A percentile compares a stretch with the other conserved stretches of the same genome.
Evolutionary conservation across 441 rosid genomes (phyloP).

Genomic region (Syzygium malaccense): DNA sequence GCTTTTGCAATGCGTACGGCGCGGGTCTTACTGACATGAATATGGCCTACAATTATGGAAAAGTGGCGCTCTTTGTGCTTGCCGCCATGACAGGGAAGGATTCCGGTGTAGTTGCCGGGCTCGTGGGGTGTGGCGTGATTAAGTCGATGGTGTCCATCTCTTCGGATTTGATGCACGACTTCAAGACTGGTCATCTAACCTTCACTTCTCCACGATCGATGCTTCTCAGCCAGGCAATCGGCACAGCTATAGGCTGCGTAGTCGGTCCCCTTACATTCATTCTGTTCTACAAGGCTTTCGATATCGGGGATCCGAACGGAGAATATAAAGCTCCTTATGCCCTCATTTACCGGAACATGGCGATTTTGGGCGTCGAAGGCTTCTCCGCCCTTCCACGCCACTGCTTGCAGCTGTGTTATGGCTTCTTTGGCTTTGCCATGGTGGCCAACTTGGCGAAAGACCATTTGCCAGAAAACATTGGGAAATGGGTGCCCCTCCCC

Average conservation of each 20-base stretch:
- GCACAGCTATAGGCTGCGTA: conserved; percentile 79
- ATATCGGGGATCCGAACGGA: conserved; percentile 79
- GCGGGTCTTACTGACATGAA: conserved; percentile 95
- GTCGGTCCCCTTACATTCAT: conserved; percentile 81
- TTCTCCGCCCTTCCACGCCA: conserved; percentile 81
- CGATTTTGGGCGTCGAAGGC: conserved; percentile 84
- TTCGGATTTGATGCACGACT: conserved; percentile 91
- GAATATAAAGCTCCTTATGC: conserved; percentile 95
- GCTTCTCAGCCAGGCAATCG: conserved; percentile 78
- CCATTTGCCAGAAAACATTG: conserved; percentile 26
- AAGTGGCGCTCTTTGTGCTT: conserved; percentile 76
- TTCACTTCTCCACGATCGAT: conserved; percentile 86
- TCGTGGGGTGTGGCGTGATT: conserved; percentile 84
- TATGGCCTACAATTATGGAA: conserved; percentile 95
- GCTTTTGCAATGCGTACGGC: conserved; percentile 96
- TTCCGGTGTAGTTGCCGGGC: conserved; percentile 73
- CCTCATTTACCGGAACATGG: conserved; percentile 82
- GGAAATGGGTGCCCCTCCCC: conserved; percentile 80
- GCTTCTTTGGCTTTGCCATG: conserved; percentile 68
- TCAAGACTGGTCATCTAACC: conserved; percentile 85
- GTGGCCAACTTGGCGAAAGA: conserved; percentile 54
- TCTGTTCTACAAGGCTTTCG: conserved; percentile 80
- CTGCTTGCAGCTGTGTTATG: conserved; percentile 76
- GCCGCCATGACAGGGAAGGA: conserved; percentile 61
- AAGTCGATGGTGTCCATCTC: conserved; percentile 81